phyloP scores from a whole-genome alignment of 345 rosid genomes.

The Lumnitzera racemosa region DNA sequence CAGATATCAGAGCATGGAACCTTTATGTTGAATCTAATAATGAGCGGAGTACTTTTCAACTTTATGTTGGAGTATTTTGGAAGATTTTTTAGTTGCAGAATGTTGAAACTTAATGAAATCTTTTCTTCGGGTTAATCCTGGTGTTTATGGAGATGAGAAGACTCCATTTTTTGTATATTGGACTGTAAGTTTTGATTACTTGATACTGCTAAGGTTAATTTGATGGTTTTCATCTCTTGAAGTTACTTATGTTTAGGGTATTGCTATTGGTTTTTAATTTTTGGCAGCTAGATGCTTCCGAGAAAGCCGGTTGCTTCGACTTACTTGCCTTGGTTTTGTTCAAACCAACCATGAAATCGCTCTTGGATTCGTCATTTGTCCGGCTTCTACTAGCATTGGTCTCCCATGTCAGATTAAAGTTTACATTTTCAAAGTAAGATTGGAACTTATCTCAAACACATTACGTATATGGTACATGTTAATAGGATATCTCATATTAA shows the following conservation, averaged over 20 bases:
- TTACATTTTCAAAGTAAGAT: conserved; percentile 34
- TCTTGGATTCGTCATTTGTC: conserved; percentile 47
- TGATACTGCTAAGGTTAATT: too few species aligned
- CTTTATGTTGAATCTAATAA: conserved; percentile 42
- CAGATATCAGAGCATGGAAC: conserved; percentile 41
- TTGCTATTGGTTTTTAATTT: background rate
- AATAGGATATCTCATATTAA: too few species aligned
- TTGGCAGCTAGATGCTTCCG: conserved; percentile 33
- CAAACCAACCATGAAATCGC: conserved; percentile 49
- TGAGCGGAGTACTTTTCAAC: conserved; percentile 36
- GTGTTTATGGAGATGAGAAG: conserved; percentile 38
- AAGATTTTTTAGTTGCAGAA: background rate
- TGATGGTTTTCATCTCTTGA: too few species aligned
- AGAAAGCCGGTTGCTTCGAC: conserved; percentile 50
- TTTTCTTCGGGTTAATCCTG: conserved; percentile 45
- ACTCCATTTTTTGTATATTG: conserved; percentile 44
- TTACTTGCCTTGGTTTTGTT: conserved; percentile 54
- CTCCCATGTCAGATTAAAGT: conserved; percentile 44
- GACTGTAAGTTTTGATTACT: conserved; percentile 27
- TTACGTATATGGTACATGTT: too few species aligned
- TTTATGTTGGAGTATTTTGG: background rate
- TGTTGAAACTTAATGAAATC: background rate
- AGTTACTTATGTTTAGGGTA: too few species aligned
- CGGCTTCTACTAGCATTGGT: conserved; percentile 26
- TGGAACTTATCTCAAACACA: background rate